Percentiles rank a stretch among this genome's conserved stretches.
Conservation (phyloP, 345 rosid species). For the Syzygium grande region DNA sequence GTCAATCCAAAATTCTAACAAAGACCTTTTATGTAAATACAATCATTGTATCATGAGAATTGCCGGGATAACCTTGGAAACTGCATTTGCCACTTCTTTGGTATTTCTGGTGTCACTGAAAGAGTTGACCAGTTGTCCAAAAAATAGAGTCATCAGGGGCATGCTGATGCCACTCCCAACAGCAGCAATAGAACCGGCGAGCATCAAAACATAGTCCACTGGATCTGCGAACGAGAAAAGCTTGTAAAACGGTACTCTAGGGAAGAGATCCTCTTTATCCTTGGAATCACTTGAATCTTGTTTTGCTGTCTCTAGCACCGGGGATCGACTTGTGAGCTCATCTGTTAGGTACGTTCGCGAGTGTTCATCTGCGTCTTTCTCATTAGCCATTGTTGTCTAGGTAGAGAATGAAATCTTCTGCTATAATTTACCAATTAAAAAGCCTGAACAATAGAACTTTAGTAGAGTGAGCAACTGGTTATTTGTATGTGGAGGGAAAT, state of each 20-base stretch:
- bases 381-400: neutral
- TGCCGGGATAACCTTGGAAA: slow-evolving; percentile 22
- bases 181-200: slow-evolving; percentile 48
- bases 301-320: neutral
- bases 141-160: slow-evolving; percentile 56
- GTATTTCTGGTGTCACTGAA: slow-evolving; percentile 31
- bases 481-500: neutral
- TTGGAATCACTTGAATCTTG: neutral
- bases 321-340: neutral
- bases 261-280: slow-evolving; percentile 7
- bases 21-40: no score
- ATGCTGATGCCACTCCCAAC: slow-evolving; percentile 46
- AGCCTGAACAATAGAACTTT: neutral
- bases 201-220: slow-evolving; percentile 42
- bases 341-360: neutral
- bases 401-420: neutral
- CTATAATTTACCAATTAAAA: neutral
- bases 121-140: slow-evolving; percentile 42
- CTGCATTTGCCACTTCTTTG: slow-evolving; percentile 21
- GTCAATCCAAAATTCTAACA: no score
- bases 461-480: neutral
- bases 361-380: neutral
- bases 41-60: neutral
- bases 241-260: slow-evolving; percentile 21
- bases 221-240: slow-evolving; percentile 66